These are phyloP conservation scores for Vitis hybrid DNA, from an alignment of 177 flowering plant species.

Conservation along the genomic window DNA sequence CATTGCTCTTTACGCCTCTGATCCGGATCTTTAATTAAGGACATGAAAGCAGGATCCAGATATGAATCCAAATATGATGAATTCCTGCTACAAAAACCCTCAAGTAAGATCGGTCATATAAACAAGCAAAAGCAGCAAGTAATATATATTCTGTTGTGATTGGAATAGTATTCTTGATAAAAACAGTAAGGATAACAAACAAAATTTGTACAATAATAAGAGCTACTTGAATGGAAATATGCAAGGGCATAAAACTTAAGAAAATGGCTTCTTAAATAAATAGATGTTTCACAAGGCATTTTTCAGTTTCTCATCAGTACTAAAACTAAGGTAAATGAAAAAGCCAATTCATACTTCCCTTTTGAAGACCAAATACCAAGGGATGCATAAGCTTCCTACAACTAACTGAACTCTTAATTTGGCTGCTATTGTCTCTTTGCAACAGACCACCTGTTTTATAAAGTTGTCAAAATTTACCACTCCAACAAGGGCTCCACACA, in stretches of 20 bases:
- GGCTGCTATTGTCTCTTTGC: too few relatives aligned
- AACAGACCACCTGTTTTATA: too few relatives aligned
- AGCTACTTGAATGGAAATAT: slow-evolving; percentile 1
- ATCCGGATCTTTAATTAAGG: slow-evolving; percentile 94
- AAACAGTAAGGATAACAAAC: not conserved
- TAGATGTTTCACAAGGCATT: too few relatives aligned
- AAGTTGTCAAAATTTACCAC: too few relatives aligned
- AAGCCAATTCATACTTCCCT: too few relatives aligned
- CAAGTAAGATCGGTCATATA: not conserved
- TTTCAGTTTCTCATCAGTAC: too few relatives aligned
- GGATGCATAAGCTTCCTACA: too few relatives aligned
- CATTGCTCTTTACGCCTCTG: slow-evolving; percentile 88
- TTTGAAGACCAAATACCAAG: too few relatives aligned
- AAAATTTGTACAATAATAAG: not conserved
- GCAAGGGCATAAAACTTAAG: not conserved
- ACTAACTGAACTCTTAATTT: too few relatives aligned
- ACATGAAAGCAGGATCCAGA: slow-evolving; percentile 98
- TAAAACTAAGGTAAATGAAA: too few relatives aligned
- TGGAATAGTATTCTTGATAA: not conserved
- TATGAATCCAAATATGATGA: slow-evolving; percentile 81
- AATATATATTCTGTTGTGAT: not conserved
- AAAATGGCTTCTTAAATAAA: too few relatives aligned
- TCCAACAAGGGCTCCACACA: too few relatives aligned
- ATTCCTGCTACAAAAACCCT: slow-evolving; percentile 43
- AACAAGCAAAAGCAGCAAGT: not conserved